Evolutionary conservation across 2,329 filamentous ascomycete species (phyloP), one percentile per base, ranked within the genome.

Genomic region (Ceratocystis albifundus): DNA sequence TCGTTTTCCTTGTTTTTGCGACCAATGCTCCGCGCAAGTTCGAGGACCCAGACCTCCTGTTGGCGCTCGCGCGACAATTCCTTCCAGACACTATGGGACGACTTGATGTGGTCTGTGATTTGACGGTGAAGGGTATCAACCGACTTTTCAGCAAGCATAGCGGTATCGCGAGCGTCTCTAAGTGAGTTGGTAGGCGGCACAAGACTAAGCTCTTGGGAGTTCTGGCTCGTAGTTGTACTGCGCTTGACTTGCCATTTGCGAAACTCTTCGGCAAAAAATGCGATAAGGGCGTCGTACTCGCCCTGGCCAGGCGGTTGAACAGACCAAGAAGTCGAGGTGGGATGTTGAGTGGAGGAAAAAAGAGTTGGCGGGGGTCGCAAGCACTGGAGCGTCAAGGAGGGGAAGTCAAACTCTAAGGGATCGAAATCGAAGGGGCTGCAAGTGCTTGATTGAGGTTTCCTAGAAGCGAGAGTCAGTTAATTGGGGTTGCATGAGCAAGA

Each of bases 341-440:
- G 80, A 71, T 95, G 88, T 36, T 91, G 90, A 5, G 87, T 89
- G 0, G 87, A 84, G 8, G 89, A 88, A 76, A 92, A 93, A 5
- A 96, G 80, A 0, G 90, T 94, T 3, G 89, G 86, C 2, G 92
- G 90, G 8, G 89, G 81, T 45, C 88, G 84, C 0, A 97, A 84
- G 70, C 93, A 87, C 69, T 88, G 89, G 10, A 96, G 82, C 45
- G 88, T 90, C 50, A 97, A 81, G 5, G 88, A 86, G 5, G 92
- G 90, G 72, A 96, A 96, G 68, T 90, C 90, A 73, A 96, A 84
- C 4, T 88, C 81, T 68, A 92, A 84, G 44, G 93, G 88, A 70
- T 96, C 89, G 76, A 96, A 95, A 70, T 93, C 88, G 71, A 87
- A 87, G 2, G 84, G 84, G 70, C 79, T 77, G 7, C 32, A 25